These are phyloP conservation scores for Linderina pennispora DNA, from an alignment of 192 early-diverging fungal genomes.

Conservation along the genomic window DNA sequence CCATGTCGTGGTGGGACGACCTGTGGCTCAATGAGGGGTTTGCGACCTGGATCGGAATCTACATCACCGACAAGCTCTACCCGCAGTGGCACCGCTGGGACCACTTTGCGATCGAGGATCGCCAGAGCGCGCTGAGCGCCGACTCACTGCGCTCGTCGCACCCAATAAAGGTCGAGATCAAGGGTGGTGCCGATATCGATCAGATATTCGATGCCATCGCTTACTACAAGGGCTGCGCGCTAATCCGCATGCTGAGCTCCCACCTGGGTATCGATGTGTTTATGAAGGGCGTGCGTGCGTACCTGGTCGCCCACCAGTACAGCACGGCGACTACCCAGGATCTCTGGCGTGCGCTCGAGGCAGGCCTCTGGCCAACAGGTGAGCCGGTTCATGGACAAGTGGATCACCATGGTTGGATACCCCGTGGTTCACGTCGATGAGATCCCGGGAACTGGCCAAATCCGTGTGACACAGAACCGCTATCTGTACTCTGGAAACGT, in stretches of 20 bases:
- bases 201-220: conserved; percentile 86
- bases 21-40: conserved; percentile 88
- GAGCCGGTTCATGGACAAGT: conserved; percentile 61
- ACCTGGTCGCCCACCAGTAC: conserved; percentile 65
- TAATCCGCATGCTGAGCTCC: conserved; percentile 76
- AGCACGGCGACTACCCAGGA: conserved; percentile 68
- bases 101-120: conserved; percentile 60
- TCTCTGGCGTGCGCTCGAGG: conserved; percentile 64
- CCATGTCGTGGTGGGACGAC: conserved; percentile 66
- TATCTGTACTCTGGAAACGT: conserved; percentile 59
- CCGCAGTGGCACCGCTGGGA: conserved; percentile 78
- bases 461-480: conserved; percentile 55
- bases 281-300: conserved; percentile 48
- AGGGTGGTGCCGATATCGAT: conserved; percentile 60
- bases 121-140: conserved; percentile 57
- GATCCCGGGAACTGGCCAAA: conserved; percentile 43
- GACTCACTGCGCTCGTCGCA: conserved; percentile 76
- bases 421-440: conserved; percentile 58
- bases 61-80: conserved; percentile 64
- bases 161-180: conserved; percentile 74
- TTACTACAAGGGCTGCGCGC: conserved; percentile 76
- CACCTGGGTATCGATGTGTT: conserved; percentile 50
- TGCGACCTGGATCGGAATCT: conserved; percentile 72
- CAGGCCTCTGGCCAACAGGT: conserved; percentile 61
- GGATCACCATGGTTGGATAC: conserved; percentile 66